Conservation (phyloP, 352 stramenopile genomes). For the Phytopythium delawarense region DNA sequence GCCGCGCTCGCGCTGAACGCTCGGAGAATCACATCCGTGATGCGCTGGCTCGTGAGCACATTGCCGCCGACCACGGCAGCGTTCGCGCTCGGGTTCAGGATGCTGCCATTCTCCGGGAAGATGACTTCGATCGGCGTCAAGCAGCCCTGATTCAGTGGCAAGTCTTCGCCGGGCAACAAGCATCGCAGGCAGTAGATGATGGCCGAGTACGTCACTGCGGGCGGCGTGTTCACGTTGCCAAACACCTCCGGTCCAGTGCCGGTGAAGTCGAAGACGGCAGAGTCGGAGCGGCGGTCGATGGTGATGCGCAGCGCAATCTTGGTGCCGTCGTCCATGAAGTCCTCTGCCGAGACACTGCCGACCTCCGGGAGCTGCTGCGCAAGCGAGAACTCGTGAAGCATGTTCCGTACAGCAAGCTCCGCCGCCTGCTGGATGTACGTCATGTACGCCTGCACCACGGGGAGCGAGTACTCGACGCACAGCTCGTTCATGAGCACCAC, state of each 20-base stretch:
- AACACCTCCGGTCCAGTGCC: constrained; percentile 96
- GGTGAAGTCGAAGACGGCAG: constrained; percentile 96
- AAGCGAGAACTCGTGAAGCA: constrained; percentile 94
- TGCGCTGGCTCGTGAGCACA: constrained; percentile 96
- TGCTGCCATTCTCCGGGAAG: constrained; percentile 89
- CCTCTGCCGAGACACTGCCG: constrained; percentile 89
- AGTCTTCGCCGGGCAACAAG: constrained; percentile 90
- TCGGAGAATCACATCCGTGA: constrained; percentile 98
- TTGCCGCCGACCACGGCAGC: constrained; percentile 98
- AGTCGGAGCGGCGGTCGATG: constrained; percentile 90
- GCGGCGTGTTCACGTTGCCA: constrained; percentile 98
- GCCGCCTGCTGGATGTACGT: constrained; percentile 96
- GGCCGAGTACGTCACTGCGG: constrained; percentile 97
- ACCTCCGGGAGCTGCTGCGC: constrained; percentile 66
- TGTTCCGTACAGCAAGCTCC: constrained; percentile 93
- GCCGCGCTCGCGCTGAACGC: constrained; percentile 96
- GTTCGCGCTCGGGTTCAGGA: constrained; percentile 94
- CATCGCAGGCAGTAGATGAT: constrained; percentile 99
- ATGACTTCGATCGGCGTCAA: constrained; percentile 95
- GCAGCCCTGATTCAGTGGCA: constrained; percentile 98
- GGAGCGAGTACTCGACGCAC: constrained; percentile 93
- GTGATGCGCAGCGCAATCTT: constrained; percentile 95
- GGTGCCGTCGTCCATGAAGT: constrained; percentile 99
- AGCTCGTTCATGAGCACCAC: constrained; percentile 95
- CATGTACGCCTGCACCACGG: constrained; percentile 98